A percentile compares a stretch with the other conserved stretches of the same genome.
Evolutionary conservation across 208 protist genomes (phyloP).

Genomic region (Dictyostelium gargantuum): DNA sequence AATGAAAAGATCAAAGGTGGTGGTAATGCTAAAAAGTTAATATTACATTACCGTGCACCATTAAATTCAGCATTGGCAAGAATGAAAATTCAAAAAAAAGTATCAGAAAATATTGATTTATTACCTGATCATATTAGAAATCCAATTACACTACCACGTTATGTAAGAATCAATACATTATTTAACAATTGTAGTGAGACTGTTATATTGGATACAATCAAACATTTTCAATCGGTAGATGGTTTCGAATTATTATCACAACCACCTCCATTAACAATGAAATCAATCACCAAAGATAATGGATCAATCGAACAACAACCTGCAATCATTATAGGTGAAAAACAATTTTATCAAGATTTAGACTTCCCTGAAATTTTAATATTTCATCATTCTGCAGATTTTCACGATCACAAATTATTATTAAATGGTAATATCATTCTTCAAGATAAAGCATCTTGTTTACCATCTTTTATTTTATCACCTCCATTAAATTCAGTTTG

Average conservation of each 20-base stretch:
- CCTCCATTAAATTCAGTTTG: constrained; percentile 35
- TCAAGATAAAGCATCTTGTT: constrained; percentile 87
- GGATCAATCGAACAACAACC: background rate
- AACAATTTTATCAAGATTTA: constrained; percentile 66
- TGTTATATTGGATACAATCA: background rate
- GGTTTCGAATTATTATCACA: background rate
- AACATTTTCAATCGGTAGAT: background rate
- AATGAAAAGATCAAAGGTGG: constrained; percentile 24
- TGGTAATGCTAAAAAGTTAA: constrained; percentile 17
- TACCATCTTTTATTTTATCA: constrained; percentile 77
- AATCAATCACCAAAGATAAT: background rate
- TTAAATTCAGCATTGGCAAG: constrained; percentile 10
- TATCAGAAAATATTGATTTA: background rate
- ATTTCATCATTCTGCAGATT: constrained; percentile 70
- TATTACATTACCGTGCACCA: constrained; percentile 21
- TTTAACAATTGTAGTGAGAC: background rate
- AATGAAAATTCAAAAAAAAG: constrained; percentile 44
- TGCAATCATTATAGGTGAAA: background rate
- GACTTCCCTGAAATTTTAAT: constrained; percentile 75
- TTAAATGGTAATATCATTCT: constrained; percentile 60
- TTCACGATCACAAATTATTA: constrained; percentile 76
- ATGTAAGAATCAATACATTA: constrained; percentile 79
- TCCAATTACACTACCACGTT: constrained; percentile 65
- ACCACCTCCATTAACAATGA: background rate
- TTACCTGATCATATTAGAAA: constrained; percentile 33